Evolutionary conservation across 78 protist genomes (phyloP).

Genomic region (Isochrysis galbana): DNA sequence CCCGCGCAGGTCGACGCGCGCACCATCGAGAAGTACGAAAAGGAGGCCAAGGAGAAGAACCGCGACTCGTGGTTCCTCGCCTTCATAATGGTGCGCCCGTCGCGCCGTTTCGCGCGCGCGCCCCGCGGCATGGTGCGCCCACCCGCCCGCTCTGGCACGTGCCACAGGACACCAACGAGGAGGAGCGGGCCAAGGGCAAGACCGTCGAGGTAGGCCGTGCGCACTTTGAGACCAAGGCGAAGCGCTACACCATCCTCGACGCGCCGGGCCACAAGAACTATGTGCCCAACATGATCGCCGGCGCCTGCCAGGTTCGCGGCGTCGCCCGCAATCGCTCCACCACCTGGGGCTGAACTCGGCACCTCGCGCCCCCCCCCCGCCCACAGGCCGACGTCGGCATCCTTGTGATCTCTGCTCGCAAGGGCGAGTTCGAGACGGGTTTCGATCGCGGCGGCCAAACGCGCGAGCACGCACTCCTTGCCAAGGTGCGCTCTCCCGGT

Average conservation of each 20-base stretch:
- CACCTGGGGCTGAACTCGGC: no score
- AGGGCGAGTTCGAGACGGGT: conserved; percentile 95
- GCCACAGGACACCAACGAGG: conserved; percentile 94
- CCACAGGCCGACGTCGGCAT: conserved; percentile 97
- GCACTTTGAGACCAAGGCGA: conserved; percentile 81
- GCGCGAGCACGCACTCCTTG: conserved; percentile 89
- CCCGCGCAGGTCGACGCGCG: conserved; percentile 92
- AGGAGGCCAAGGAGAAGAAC: conserved; percentile 91
- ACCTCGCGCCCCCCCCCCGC: no score
- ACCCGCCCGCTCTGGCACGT: no score
- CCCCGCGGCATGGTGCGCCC: no score
- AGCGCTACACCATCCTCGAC: conserved; percentile 91
- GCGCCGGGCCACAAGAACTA: conserved; percentile 96
- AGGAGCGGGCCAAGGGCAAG: conserved; percentile 90
- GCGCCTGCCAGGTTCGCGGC: conserved; percentile 98
- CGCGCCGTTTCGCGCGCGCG: no score
- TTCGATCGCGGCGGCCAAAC: conserved; percentile 94
- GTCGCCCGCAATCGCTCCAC: no score
- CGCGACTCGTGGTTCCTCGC: conserved; percentile 93
- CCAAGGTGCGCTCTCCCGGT: no score
- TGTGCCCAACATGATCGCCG: conserved; percentile 97
- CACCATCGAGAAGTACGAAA: conserved; percentile 89
- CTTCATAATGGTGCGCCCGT: conserved; percentile 81
- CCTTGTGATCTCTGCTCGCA: conserved; percentile 92
- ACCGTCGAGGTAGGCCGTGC: conserved; percentile 81